These are phyloP conservation scores for Aureobasidium sp. DNA, from an alignment of 2,329 filamentous ascomycete species.

Conservation along the genomic window DNA sequence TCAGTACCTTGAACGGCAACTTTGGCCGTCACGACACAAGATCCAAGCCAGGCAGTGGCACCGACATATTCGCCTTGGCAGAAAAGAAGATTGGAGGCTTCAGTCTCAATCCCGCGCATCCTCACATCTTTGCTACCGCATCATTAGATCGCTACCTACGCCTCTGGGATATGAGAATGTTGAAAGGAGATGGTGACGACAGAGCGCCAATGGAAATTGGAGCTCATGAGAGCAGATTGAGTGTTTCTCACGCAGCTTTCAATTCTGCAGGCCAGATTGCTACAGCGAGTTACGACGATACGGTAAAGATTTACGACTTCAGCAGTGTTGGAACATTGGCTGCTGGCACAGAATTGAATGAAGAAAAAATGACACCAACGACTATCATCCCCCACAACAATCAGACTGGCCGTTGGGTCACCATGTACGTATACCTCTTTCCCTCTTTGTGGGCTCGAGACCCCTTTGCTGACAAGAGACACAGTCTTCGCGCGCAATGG, in stretches of 20 bases:
- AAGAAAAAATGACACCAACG: conserved; percentile 59
- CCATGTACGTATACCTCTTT: conserved; percentile 49
- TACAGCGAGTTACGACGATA: conserved; percentile 91
- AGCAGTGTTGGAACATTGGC: conserved; percentile 31
- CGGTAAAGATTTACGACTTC: conserved; percentile 85
- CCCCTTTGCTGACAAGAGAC: not conserved
- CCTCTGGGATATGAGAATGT: conserved; percentile 85
- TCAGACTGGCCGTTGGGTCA: conserved; percentile 91
- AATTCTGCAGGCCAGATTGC: conserved; percentile 77
- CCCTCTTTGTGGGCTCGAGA: not conserved
- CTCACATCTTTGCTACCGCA: conserved; percentile 80
- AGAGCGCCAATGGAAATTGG: conserved; percentile 63
- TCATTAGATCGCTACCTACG: conserved; percentile 83
- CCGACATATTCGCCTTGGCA: conserved; percentile 63
- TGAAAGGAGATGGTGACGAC: conserved; percentile 52
- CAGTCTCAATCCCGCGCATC: conserved; percentile 67
- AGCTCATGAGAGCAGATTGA: conserved; percentile 73
- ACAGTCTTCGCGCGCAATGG: conserved; percentile 74
- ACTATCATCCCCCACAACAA: conserved; percentile 78
- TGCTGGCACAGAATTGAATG: conserved; percentile 40
- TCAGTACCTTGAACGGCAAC: conserved; percentile 74
- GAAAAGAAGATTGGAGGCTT: conserved; percentile 97
- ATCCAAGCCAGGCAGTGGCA: conserved; percentile 39
- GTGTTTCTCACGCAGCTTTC: conserved; percentile 89
- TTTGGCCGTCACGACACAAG: conserved; percentile 78